Evolutionary conservation across 768 basidiomycete genomes (phyloP).

Genomic region (Lanmaoa rubissima): DNA sequence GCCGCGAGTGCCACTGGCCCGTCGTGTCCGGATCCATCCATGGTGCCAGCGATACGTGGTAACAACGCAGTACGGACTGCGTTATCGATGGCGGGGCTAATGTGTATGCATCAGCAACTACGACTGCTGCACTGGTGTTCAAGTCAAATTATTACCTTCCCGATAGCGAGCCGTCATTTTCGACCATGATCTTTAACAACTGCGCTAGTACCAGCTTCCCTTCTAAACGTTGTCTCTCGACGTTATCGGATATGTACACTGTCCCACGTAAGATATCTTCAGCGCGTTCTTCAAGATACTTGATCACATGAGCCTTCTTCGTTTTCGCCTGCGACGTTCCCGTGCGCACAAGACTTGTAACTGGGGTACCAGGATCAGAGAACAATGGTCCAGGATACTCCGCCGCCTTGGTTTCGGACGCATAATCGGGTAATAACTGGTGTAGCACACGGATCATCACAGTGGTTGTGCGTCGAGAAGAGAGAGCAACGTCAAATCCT

Average conservation of each 20-base stretch:
- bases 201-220: constrained; percentile 73
- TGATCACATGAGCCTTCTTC: constrained; percentile 76
- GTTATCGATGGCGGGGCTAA: constrained; percentile 63
- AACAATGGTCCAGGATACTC: constrained; percentile 88
- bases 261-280: constrained; percentile 78
- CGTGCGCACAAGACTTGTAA: constrained; percentile 66
- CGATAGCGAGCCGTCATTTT: constrained; percentile 83
- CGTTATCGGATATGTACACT: constrained; percentile 59
- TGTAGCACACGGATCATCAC: constrained; percentile 67
- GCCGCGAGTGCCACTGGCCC: constrained; percentile 17
- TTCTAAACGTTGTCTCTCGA: constrained; percentile 61
- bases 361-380: constrained; percentile 65
- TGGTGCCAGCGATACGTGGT: constrained; percentile 45
- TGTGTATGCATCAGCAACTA: constrained; percentile 17
- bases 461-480: constrained; percentile 65
- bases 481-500: constrained; percentile 75
- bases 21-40: constrained; percentile 22
- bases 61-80: constrained; percentile 74
- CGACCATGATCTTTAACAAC: constrained; percentile 76
- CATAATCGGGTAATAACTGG: constrained; percentile 67
- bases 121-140: not conserved
- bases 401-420: constrained; percentile 49
- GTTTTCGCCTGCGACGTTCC: constrained; percentile 65
- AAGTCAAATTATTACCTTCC: constrained; percentile 67
- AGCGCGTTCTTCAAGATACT: constrained; percentile 73